Conservation (phyloP, 805 yeast genomes). For the Huiozyma naganishii region DNA sequence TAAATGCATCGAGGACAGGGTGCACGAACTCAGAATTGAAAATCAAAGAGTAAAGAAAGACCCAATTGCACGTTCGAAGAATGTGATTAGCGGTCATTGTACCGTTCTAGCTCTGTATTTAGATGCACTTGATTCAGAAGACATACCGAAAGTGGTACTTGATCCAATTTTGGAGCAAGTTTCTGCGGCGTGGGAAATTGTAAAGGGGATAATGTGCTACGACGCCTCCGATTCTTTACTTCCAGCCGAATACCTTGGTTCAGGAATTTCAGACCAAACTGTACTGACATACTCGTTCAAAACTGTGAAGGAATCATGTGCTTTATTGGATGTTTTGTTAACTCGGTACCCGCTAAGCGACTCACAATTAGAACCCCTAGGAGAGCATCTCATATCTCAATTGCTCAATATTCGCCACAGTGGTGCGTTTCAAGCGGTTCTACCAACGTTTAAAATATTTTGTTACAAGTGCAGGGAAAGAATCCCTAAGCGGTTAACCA, state of each 20-base stretch:
- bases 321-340: conserved; percentile 39
- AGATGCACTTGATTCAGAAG: conserved; percentile 11
- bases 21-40: conserved; percentile 27
- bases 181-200: conserved; percentile 25
- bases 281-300: conserved; percentile 71
- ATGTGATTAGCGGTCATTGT: conserved; percentile 61
- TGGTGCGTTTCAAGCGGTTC: conserved; percentile 85
- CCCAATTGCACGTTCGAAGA: conserved; percentile 35
- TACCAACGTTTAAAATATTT: conserved; percentile 64
- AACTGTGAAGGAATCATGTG: conserved; percentile 65
- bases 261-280: conserved; percentile 33
- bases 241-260: conserved; percentile 35
- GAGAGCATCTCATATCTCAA: conserved; percentile 53
- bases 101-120: conserved; percentile 44
- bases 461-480: conserved; percentile 45
- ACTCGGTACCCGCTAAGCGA: conserved; percentile 19
- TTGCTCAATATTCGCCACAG: conserved; percentile 70
- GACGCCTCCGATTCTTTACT: conserved; percentile 64
- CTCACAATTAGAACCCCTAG: conserved; percentile 26
- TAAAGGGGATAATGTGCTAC: conserved; percentile 41
- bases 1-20: conserved; percentile 25
- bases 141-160: neutral
- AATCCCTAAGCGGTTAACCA: conserved; percentile 32
- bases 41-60: conserved; percentile 28
- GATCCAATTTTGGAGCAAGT: conserved; percentile 9